Conservation (phyloP, 2,329 filamentous ascomycete genomes). For the Ascochyta clinopodiicola region DNA sequence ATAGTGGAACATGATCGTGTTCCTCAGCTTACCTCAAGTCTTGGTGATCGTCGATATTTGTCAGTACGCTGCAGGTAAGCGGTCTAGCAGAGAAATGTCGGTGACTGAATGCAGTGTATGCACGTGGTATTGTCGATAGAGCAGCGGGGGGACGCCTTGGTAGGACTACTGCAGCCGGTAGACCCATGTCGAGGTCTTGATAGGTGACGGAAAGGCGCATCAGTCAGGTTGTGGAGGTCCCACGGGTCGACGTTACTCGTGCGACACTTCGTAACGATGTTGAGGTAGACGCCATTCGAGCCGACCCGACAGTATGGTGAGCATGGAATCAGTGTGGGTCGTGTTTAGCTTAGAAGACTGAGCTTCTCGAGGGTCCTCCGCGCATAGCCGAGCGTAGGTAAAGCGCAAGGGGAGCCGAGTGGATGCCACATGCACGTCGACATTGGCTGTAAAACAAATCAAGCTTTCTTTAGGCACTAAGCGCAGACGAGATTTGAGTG, state of each 20-base stretch:
- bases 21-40: neutral
- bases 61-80: conserved; percentile 2
- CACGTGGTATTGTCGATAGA: neutral
- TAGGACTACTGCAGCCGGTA: neutral
- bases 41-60: conserved; percentile 3
- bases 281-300: neutral
- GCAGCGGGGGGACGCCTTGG: neutral
- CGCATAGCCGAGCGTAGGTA: conserved; percentile 1
- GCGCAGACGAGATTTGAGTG: conserved; percentile 18
- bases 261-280: neutral
- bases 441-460: conserved; percentile 2
- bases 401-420: neutral
- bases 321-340: neutral
- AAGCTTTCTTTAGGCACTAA: conserved; percentile 10
- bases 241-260: neutral
- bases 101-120: neutral
- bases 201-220: neutral
- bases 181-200: neutral
- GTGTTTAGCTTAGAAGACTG: neutral
- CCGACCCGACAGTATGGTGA: neutral
- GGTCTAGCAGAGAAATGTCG: neutral
- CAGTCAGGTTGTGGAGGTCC: neutral
- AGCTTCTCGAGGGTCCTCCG: neutral
- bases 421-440: neutral
- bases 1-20: neutral